Evolutionary conservation across 2,329 filamentous ascomycete species (phyloP).

Genomic region (Cladophialophora chaetospira): DNA sequence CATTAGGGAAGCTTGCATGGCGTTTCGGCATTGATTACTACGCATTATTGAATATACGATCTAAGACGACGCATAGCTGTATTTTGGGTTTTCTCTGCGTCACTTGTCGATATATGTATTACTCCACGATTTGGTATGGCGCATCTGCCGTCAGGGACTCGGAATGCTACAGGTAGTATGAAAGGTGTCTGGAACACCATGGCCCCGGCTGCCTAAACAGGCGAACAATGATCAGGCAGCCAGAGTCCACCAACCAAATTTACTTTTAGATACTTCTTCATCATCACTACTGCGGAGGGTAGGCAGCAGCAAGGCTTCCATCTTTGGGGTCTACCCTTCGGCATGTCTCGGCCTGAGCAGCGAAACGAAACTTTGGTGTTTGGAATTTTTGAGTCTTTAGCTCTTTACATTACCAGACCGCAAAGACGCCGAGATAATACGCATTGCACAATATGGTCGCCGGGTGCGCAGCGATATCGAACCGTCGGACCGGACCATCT

Average conservation of each 20-base stretch:
- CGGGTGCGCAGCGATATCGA: background rate
- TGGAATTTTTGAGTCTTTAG: slow-evolving; percentile 10
- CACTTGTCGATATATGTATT: slow-evolving; percentile 12
- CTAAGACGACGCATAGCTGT: background rate
- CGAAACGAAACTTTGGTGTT: background rate
- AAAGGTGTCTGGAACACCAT: slow-evolving; percentile 4
- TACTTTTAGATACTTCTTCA: slow-evolving; percentile 8
- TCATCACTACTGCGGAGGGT: background rate
- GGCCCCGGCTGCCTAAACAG: slow-evolving; percentile 12
- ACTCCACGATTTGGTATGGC: slow-evolving; percentile 1
- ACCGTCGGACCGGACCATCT: background rate
- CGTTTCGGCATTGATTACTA: slow-evolving; percentile 11
- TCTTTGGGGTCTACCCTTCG: background rate
- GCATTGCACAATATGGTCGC: too few species aligned
- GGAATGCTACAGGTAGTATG: slow-evolving; percentile 3
- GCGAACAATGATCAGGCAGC: slow-evolving; percentile 16
- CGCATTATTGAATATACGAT: slow-evolving; percentile 2
- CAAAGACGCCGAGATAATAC: slow-evolving; percentile 5
- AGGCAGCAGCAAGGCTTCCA: slow-evolving; percentile 9
- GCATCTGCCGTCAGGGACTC: too few species aligned
- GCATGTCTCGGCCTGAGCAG: background rate
- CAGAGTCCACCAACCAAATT: background rate
- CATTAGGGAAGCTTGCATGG: slow-evolving; percentile 9
- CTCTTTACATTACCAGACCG: background rate
- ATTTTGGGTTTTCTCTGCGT: slow-evolving; percentile 9